Base-by-base conservation (phyloP, 345 rosid species). In the Erodium maritimum region DNA sequence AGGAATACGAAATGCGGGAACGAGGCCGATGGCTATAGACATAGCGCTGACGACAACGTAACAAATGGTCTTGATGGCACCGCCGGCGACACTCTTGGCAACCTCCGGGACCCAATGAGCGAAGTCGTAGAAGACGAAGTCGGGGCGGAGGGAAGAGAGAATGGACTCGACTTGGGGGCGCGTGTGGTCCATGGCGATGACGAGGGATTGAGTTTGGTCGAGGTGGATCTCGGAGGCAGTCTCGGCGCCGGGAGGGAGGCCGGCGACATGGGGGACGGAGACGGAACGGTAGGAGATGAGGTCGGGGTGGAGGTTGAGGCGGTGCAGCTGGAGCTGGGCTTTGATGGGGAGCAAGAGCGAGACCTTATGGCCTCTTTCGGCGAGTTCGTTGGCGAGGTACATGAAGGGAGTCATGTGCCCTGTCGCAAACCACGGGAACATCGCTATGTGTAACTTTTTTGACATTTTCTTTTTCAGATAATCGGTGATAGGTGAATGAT, bases 151-250 rank as follows among this genome's bases (percentile, higher is more conserved):
- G 19, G 64, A 60, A 1, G 21, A 16, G 23, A 85, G 55, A 1
- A 74, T 37, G n/a, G 59, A 21, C 61, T 83, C 74, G 1, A 87
- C 73, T 68, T 90, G 87, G 55, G 68, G 82, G 0, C 80, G 67
- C 23, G 85, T 77, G 12, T 65, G 79, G 64, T 90, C 89, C 75
- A 82, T 64, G 52, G 97, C 93, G 0, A 67, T 34, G 13, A 77
- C 65, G 23, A 90, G 90, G 34, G 69, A 69, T 57, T 68, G 69
- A 42, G 37, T 68, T 19, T 72, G 25, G 23, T 55, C 58, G 52
- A 80, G 54, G 20, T 88, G 84, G 21, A 90, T 61, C 6, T 90
- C 95, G 0, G 97, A 85, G 56, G 84, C 84, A 0, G 94, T 90
- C 62, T 87, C 82, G 0, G 84, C 59, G 6, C 89, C 94, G 0